Conservation (phyloP, 2,329 filamentous ascomycete genomes). For the Ascochyta lentis region DNA sequence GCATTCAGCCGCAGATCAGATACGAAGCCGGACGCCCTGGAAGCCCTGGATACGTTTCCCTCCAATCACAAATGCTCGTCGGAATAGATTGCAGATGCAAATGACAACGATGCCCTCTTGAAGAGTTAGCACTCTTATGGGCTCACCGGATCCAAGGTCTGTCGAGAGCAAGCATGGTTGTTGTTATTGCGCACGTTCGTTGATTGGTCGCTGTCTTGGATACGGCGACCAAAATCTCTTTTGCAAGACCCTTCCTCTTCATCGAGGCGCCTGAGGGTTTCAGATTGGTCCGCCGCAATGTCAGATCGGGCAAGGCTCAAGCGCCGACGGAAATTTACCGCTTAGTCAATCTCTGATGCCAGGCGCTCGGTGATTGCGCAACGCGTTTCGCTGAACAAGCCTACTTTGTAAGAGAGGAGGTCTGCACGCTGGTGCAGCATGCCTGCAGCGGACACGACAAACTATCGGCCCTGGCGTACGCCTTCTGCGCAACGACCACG, state of each 20-base stretch:
- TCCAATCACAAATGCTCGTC: constrained; percentile 8
- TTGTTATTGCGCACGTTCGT: not conserved
- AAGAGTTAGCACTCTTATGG: not conserved
- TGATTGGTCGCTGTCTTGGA: constrained; percentile 36
- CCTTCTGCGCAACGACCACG: constrained; percentile 21
- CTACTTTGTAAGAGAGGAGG: constrained; percentile 7
- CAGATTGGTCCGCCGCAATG: constrained; percentile 39
- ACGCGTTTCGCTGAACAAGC: constrained; percentile 31
- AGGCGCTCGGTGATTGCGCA: constrained; percentile 51
- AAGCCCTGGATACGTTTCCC: not conserved
- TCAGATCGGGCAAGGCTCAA: constrained; percentile 39
- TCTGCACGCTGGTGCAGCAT: constrained; percentile 24
- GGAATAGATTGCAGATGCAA: constrained; percentile 1
- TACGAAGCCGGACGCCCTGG: not conserved
- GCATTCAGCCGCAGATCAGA: constrained; percentile 12
- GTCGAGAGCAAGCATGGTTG: constrained; percentile 11
- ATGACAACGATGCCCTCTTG: not conserved
- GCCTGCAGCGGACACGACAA: constrained; percentile 23
- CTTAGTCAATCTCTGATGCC: constrained; percentile 29
- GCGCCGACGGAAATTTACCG: constrained; percentile 30
- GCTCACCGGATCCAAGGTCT: not conserved
- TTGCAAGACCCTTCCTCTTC: constrained; percentile 40
- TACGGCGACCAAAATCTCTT: constrained; percentile 34
- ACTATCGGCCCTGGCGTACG: constrained; percentile 25
- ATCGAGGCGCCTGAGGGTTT: constrained; percentile 42